A percentile compares a stretch with the other conserved stretches of the same genome.
These are phyloP conservation scores for Scedosporium apiospermum DNA, from an alignment of 2,329 filamentous ascomycete genomes.

Conservation along the genomic window DNA sequence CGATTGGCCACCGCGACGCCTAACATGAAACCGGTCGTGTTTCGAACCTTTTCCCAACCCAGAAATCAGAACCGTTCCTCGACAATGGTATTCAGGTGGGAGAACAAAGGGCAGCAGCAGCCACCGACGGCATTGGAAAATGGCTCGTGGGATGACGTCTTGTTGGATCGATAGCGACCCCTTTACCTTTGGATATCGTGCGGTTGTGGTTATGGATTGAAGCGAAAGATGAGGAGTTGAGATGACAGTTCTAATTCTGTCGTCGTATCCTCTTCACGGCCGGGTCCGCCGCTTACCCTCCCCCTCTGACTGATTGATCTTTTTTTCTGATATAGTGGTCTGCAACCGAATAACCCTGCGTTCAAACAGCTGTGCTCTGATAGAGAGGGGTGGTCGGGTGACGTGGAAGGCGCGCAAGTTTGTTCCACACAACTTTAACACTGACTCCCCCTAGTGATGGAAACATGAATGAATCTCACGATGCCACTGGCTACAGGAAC, in stretches of 20 bases:
- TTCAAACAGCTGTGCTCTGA: too few relatives aligned
- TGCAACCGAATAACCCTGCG: too few relatives aligned
- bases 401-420: too few relatives aligned
- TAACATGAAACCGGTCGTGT: conserved; percentile 7
- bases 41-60: conserved; percentile 6
- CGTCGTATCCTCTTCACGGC: background rate
- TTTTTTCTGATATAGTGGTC: too few relatives aligned
- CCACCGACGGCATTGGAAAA: background rate
- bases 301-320: too few relatives aligned
- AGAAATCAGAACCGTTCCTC: background rate
- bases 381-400: too few relatives aligned
- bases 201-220: background rate
- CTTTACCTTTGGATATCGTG: background rate
- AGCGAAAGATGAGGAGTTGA: background rate
- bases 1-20: background rate
- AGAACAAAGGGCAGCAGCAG: background rate
- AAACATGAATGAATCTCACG: too few relatives aligned
- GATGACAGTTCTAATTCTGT: background rate
- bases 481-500: too few relatives aligned
- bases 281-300: background rate
- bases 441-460: too few relatives aligned
- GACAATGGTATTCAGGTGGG: background rate
- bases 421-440: too few relatives aligned
- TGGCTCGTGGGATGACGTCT: background rate
- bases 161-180: background rate